Percentiles rank a stretch among this genome's conserved stretches.
These are phyloP conservation scores for Chaetomiaceae sp. DNA, from an alignment of 2,329 filamentous ascomycete species.

Conservation along the genomic window DNA sequence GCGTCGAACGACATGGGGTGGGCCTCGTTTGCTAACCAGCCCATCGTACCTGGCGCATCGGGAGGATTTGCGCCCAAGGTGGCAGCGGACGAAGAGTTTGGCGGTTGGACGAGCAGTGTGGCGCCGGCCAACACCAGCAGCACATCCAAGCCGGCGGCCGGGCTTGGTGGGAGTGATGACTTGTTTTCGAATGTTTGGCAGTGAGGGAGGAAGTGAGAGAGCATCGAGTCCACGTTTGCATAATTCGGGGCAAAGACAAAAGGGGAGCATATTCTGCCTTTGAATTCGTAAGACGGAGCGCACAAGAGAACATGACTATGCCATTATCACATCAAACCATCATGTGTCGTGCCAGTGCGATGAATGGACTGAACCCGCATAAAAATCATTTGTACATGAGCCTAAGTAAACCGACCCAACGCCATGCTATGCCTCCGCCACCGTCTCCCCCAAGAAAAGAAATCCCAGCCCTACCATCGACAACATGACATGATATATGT, in stretches of 20 bases:
- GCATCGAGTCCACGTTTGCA: no score
- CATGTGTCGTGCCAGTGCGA: not conserved
- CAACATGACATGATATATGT: no score
- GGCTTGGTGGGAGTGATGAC: conserved; percentile 70
- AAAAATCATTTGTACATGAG: no score
- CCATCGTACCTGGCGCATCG: conserved; percentile 56
- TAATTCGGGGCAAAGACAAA: not conserved
- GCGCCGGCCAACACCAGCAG: conserved; percentile 39
- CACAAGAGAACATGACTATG: not conserved
- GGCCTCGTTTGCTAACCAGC: conserved; percentile 53
- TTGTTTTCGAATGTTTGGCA: conserved; percentile 96
- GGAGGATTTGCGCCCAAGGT: conserved; percentile 71
- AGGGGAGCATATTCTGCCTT: not conserved
- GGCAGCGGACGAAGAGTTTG: conserved; percentile 89
- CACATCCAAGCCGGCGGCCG: conserved; percentile 50
- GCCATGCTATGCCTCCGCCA: conserved; percentile 7
- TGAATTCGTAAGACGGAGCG: not conserved
- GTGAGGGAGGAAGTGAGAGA: no score
- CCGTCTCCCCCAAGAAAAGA: no score
- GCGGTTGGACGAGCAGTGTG: conserved; percentile 80
- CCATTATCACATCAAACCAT: not conserved
- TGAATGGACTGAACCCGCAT: no score
- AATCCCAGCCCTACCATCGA: not conserved
- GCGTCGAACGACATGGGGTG: conserved; percentile 54
- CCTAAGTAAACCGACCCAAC: not conserved